Evolutionary conservation across 306 rosid species (phyloP).

Genomic region (Canavalia ensiformis): DNA sequence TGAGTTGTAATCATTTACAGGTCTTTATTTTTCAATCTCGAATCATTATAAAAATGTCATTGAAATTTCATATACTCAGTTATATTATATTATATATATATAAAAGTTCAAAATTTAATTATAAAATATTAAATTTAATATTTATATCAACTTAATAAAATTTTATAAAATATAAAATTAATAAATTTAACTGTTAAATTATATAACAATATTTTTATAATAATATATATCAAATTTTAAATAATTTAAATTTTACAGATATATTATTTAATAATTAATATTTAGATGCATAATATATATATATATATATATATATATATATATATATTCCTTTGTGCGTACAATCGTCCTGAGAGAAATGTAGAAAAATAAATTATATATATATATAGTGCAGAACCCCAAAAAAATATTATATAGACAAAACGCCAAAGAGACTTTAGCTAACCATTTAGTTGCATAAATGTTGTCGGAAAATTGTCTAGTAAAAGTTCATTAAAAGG

Average conservation of each 20-base stretch:
- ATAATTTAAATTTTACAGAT: no score
- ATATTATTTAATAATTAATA: no score
- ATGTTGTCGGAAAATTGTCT: conserved; percentile 57
- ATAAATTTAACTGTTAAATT: no score
- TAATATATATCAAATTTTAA: no score
- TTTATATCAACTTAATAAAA: no score
- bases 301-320: no score
- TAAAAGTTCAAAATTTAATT: no score
- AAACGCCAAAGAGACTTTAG: conserved; percentile 46
- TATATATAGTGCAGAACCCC: background rate
- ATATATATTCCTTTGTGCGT: background rate
- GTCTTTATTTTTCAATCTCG: background rate
- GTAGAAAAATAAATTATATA: background rate
- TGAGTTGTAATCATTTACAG: background rate
- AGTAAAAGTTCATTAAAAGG: conserved; percentile 42
- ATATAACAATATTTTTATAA: no score
- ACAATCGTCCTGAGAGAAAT: background rate
- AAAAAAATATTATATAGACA: background rate
- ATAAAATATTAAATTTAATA: no score
- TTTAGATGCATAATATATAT: no score
- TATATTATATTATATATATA: background rate
- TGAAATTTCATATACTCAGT: background rate
- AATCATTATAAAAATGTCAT: conserved; percentile 5
- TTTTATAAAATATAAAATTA: no score
- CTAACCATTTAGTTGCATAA: conserved; percentile 41